Evolutionary conservation across 352 stramenopile species (phyloP).

Genomic region (Phytopythium mirpurense): DNA sequence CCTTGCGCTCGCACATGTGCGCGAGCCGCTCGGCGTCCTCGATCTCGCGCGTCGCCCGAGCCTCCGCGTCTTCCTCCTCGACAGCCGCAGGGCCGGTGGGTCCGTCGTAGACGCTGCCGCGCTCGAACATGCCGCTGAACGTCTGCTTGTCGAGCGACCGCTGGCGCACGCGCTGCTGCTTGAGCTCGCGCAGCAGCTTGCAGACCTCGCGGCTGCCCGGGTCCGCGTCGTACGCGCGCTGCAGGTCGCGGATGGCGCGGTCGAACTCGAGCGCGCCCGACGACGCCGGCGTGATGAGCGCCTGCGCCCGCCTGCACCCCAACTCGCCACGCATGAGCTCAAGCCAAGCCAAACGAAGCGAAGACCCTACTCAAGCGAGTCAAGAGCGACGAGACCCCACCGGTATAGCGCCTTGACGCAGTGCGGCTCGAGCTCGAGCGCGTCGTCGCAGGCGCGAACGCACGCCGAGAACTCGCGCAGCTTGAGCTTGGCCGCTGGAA

Average conservation of each 20-base stretch:
- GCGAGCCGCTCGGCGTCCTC: constrained; percentile 61
- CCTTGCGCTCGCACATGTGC: constrained; percentile 65
- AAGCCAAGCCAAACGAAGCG: too few species aligned
- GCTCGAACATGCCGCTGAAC: constrained; percentile 82
- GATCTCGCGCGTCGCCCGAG: constrained; percentile 22
- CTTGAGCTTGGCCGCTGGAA: constrained; percentile 71
- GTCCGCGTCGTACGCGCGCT: constrained; percentile 60
- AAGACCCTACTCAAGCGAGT: too few species aligned
- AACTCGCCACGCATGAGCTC: background rate
- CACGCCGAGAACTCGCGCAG: constrained; percentile 59
- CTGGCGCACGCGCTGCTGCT: constrained; percentile 61
- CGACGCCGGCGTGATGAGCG: constrained; percentile 68
- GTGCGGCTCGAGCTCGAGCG: constrained; percentile 43
- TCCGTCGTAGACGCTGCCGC: constrained; percentile 58
- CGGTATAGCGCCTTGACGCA: constrained; percentile 83
- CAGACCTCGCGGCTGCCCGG: constrained; percentile 51
- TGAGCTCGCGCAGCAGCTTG: constrained; percentile 63
- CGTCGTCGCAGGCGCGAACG: constrained; percentile 67
- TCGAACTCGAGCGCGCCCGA: constrained; percentile 77
- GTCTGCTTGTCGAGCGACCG: constrained; percentile 62
- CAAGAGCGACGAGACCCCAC: too few species aligned
- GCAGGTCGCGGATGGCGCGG: constrained; percentile 60
- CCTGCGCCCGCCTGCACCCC: constrained; percentile 47
- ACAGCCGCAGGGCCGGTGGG: constrained; percentile 4
- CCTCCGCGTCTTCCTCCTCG: background rate